phyloP scores from a whole-genome alignment of 495 filamentous ascomycete species.

The Elasticomyces elasticus region DNA sequence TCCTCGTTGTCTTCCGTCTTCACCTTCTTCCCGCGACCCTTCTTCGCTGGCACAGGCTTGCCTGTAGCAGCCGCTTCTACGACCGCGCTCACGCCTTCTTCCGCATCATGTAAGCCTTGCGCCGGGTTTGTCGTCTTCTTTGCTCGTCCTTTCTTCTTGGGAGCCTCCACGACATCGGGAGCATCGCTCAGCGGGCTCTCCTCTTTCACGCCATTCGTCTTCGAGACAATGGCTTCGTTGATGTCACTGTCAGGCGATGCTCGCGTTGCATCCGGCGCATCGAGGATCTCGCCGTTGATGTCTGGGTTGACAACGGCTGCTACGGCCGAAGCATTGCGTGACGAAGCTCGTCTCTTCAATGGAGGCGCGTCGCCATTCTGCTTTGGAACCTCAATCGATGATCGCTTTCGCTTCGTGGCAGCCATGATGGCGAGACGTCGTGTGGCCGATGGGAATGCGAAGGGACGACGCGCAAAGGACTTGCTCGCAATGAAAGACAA shows the following conservation, averaged over 20 bases:
- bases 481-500: not conserved
- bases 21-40: slow-evolving; percentile 9
- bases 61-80: slow-evolving; percentile 3
- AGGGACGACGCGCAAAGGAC: not conserved
- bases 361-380: slow-evolving; percentile 7
- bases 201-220: slow-evolving; percentile 5
- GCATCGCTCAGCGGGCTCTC: slow-evolving; percentile 25
- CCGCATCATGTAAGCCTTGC: not conserved
- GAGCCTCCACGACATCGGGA: slow-evolving; percentile 17
- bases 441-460: not conserved
- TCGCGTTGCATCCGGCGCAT: slow-evolving; percentile 35
- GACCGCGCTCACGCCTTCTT: slow-evolving; percentile 4
- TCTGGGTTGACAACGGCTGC: slow-evolving; percentile 30
- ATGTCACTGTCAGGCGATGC: slow-evolving; percentile 36
- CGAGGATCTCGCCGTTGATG: slow-evolving; percentile 34
- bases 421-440: slow-evolving; percentile 16
- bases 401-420: slow-evolving; percentile 13
- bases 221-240: slow-evolving; percentile 30
- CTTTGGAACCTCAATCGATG: not conserved
- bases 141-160: slow-evolving; percentile 15
- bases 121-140: slow-evolving; percentile 1
- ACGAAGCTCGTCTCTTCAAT: slow-evolving; percentile 7
- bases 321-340: not conserved
- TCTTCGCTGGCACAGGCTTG: not conserved
- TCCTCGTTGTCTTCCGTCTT: slow-evolving; percentile 24